Base-by-base conservation (phyloP, 768 basidiomycete genomes). In the Rhizopogon vulgaris region DNA sequence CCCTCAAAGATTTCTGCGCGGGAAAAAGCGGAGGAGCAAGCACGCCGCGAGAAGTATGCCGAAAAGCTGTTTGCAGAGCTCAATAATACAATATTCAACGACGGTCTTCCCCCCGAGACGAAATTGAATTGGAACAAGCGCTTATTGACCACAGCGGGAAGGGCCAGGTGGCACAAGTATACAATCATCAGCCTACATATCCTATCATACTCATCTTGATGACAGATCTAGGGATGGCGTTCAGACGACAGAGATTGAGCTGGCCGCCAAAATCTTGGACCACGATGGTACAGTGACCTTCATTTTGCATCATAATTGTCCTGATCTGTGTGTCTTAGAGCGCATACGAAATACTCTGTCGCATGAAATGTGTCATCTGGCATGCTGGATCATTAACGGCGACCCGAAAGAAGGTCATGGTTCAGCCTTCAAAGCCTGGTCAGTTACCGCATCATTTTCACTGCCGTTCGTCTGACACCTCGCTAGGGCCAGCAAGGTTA, bases 321-420 rank as follows among this genome's bases (percentile, higher is more conserved):
- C 40, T 22, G 24, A 47, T 27, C 28, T 37, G 2, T n/a, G 51
- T 30, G 1, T 7, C 34, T 12, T 52, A 93, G 91, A 89, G 49
- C 80, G 90, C 37, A 85, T 94, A 45, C 75, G 85, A 34, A 84
- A 86, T 60, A 94, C 91, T 1, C 69, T 94, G 11, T 83, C 88
- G 28, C 92, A 94, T 59, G 92, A 94, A 65, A 92, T 94, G 90
- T 94, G 91, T 60, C 92, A 94, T 70, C 67, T 94, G 32, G 92
- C 92, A 2, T 80, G 80, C 51, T 94, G 91, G 91, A 71, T 89
- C 22, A 88, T 94, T 51, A 80, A 86, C 62, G 71, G 77, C 15
- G 75, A 82, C 9, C 78, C 83, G 4, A 80, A 80, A 52, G 88
- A 90, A 63, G 78, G 77, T 6, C 90, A 94, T 58, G 90, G 90